A percentile compares a stretch with the other conserved stretches of the same genome.
Conservation (phyloP, 768 basidiomycete species). For the Termitomyces sp. region DNA sequence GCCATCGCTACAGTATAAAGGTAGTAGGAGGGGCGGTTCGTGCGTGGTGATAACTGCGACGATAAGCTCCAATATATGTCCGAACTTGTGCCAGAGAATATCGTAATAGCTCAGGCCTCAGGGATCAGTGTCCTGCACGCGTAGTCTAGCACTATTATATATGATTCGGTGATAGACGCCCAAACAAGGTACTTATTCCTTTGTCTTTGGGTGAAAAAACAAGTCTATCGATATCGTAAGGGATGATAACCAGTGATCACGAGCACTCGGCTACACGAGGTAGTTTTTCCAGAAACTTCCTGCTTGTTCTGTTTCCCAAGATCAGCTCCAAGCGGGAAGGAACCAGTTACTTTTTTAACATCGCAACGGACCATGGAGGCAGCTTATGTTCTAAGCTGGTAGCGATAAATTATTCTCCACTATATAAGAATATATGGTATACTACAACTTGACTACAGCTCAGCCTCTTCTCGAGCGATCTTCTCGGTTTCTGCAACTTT, state of each 20-base stretch:
- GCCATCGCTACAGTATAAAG: conserved; percentile 1
- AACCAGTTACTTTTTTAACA: background rate
- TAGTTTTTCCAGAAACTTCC: conserved; percentile 1
- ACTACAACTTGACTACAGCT: conserved; percentile 50
- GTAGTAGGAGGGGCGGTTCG: background rate
- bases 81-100: background rate
- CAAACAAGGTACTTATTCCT: background rate
- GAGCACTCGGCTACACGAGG: conserved; percentile 29
- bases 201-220: conserved; percentile 7
- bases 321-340: background rate
- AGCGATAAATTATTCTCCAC: background rate
- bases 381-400: background rate
- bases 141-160: conserved; percentile 4
- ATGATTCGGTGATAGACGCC: background rate
- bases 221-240: conserved; percentile 11
- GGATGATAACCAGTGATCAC: conserved; percentile 21
- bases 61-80: background rate
- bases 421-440: background rate
- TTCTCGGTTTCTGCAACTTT: conserved; percentile 32
- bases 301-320: background rate
- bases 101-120: background rate
- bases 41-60: background rate
- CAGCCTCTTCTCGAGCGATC: conserved; percentile 34
- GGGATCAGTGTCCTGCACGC: background rate
- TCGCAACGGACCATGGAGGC: background rate